phyloP scores from a whole-genome alignment of 2,329 filamentous ascomycete genomes.

The Aspergillus chevalieri region DNA sequence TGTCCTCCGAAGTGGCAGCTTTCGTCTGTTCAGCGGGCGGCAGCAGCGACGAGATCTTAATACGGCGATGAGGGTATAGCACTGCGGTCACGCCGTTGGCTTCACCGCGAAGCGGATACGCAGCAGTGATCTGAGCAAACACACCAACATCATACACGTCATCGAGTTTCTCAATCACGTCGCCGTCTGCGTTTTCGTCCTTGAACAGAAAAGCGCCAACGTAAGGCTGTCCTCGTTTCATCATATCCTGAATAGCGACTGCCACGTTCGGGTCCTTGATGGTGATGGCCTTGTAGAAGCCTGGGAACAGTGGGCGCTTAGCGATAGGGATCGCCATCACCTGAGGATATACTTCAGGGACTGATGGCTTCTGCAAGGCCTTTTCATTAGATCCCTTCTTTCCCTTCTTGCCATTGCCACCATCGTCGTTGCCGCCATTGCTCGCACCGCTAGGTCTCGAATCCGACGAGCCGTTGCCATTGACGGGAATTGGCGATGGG shows the following conservation, averaged over 20 bases:
- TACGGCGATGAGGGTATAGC: constrained; percentile 89
- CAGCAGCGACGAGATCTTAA: constrained; percentile 78
- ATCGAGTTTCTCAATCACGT: constrained; percentile 81
- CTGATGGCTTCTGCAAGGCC: constrained; percentile 75
- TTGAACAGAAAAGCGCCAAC: constrained; percentile 96
- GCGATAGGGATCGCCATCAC: constrained; percentile 96
- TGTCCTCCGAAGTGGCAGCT: constrained; percentile 28
- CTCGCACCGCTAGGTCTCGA: constrained; percentile 52
- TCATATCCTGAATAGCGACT: constrained; percentile 88
- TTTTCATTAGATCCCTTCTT: constrained; percentile 63
- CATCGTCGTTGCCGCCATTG: constrained; percentile 50
- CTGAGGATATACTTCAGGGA: constrained; percentile 94
- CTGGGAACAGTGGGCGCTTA: constrained; percentile 87
- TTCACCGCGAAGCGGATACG: constrained; percentile 79
- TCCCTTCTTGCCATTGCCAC: constrained; percentile 62
- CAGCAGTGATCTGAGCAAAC: constrained; percentile 95
- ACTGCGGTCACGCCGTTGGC: constrained; percentile 84
- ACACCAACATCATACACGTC: constrained; percentile 96
- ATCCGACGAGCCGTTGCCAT: constrained; percentile 26
- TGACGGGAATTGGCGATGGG: constrained; percentile 36
- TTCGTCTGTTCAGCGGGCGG: constrained; percentile 50
- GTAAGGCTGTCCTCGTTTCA: constrained; percentile 94
- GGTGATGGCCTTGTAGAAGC: constrained; percentile 98
- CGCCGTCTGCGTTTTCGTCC: constrained; percentile 87
- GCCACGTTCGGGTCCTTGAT: constrained; percentile 90